Evolutionary conservation across 1,284 basidiomycete genomes (phyloP), one percentile per base, ranked within the genome.

Genomic region (Bjerkandera adusta): DNA sequence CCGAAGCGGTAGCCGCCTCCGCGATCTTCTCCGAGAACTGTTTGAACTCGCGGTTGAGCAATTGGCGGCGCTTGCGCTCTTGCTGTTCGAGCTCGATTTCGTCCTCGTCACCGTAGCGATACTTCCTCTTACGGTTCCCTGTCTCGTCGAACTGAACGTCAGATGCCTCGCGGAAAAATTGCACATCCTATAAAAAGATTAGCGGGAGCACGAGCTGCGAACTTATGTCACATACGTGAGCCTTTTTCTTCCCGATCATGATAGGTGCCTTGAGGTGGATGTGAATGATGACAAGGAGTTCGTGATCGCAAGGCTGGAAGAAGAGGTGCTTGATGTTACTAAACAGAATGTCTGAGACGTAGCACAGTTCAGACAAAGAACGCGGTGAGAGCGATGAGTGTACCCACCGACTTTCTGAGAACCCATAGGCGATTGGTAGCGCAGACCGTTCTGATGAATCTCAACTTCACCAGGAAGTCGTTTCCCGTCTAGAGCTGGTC

Each of bases 71-170:
- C 64, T 89, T 90, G 48, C 95, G 78, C 68, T 99, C 97, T 65
- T 96, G 93, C 64, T 98, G 96, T 65, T 99, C 97, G 68, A 97
- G 88, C 72, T 99, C 96, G 54, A 99, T 95, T 70, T 99, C 97
- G 65, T 99, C 97, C 67, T 99, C 97, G 63, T 99, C 97, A 33
- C 96, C 96, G 61, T 97, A 97, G 46, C 95, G 84, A 56, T 96
- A 92, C 69, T 97, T 95, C 51, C 97, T 84, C 68, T 98, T 99
- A 56, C 94, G 83, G 63, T 98, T 98, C n/a, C 96, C 96, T 0
- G 95, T 97, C 69, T 99, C 97, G 62, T 99, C 97, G 62, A 98
- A 99, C 56, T 96, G 92, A 29, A 96, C 93, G 61, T 99, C 97
- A 0, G 92, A 92, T 2, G 95, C 97, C 71, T 99, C 97, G 20